phyloP scores from a whole-genome alignment of 495 filamentous ascomycete genomes.

The Xylaria acuta region DNA sequence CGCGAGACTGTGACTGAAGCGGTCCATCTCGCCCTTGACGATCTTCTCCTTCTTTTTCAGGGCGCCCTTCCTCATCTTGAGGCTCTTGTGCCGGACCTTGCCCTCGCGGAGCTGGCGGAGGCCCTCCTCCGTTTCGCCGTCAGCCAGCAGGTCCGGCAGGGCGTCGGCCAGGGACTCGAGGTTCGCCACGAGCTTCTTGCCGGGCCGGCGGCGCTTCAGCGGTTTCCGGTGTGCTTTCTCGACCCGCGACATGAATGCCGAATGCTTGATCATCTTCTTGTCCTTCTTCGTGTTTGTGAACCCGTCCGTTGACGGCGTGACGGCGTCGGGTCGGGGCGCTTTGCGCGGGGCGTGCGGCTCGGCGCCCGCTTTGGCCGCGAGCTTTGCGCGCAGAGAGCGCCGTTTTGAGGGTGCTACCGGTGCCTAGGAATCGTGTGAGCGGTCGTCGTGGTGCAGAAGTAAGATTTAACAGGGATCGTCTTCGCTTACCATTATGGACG shows the following conservation, averaged over 20 bases:
- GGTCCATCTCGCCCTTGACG: conserved; percentile 76
- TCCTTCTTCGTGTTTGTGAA: conserved; percentile 75
- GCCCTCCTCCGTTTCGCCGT: conserved; percentile 44
- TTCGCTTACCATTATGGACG: conserved; percentile 22
- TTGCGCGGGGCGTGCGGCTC: conserved; percentile 47
- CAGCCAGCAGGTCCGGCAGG: conserved; percentile 62
- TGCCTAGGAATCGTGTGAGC: conserved; percentile 44
- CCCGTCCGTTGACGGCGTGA: conserved; percentile 39
- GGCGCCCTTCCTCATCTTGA: conserved; percentile 77
- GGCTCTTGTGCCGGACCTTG: conserved; percentile 69
- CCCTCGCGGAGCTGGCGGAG: conserved; percentile 47
- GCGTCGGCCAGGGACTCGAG: conserved; percentile 80
- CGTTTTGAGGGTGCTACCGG: conserved; percentile 53
- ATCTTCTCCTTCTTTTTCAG: conserved; percentile 82
- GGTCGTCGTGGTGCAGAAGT: neutral
- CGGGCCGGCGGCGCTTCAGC: conserved; percentile 67
- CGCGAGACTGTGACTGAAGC: conserved; percentile 84
- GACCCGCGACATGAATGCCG: conserved; percentile 75
- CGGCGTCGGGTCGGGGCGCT: conserved; percentile 49
- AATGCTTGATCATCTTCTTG: conserved; percentile 78
- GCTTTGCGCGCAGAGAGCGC: conserved; percentile 52
- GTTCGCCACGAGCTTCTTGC: conserved; percentile 78
- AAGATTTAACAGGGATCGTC: conserved; percentile 1
- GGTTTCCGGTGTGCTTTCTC: conserved; percentile 61
- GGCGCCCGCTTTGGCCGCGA: conserved; percentile 33